Percentiles rank a stretch among this genome's conserved stretches.
Conservation (phyloP, 1,284 basidiomycete genomes). For the Boletus calvinii region DNA sequence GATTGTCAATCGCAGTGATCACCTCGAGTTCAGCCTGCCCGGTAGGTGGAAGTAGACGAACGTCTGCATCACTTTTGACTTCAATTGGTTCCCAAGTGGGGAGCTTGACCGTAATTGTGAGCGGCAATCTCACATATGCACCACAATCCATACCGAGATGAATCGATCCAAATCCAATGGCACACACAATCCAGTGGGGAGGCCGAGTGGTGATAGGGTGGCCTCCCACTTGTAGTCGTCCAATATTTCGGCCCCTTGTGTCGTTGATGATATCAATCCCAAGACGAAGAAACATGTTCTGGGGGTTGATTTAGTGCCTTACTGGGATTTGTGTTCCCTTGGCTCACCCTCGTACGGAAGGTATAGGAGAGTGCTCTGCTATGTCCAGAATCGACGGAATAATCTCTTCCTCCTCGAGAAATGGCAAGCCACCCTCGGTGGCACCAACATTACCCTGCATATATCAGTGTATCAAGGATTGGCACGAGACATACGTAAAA, state of each 20-base stretch:
- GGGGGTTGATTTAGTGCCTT: constrained; percentile 12
- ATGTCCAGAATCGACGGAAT: constrained; percentile 89
- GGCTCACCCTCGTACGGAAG: constrained; percentile 90
- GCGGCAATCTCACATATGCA: not conserved
- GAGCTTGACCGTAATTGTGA: constrained; percentile 48
- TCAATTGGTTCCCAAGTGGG: constrained; percentile 68
- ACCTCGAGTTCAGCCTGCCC: constrained; percentile 82
- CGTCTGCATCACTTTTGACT: constrained; percentile 44
- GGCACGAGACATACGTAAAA: not conserved
- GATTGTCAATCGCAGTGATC: constrained; percentile 86
- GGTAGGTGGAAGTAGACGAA: constrained; percentile 62
- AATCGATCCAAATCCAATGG: constrained; percentile 83
- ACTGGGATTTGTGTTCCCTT: not conserved
- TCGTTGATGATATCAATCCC: constrained; percentile 76
- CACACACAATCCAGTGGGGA: constrained; percentile 87
- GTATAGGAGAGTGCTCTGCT: constrained; percentile 83
- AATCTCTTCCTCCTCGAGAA: constrained; percentile 93
- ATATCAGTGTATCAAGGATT: constrained; percentile 1
- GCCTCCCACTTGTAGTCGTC: constrained; percentile 93
- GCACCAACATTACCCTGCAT: constrained; percentile 90
- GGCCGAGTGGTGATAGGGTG: constrained; percentile 83
- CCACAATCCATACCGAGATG: constrained; percentile 61
- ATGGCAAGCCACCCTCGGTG: constrained; percentile 85
- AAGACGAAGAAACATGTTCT: constrained; percentile 97
- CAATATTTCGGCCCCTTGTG: constrained; percentile 77